These are phyloP conservation scores for Trichoderma asperelloides DNA, from an alignment of 495 filamentous ascomycete genomes.

Conservation along the genomic window DNA sequence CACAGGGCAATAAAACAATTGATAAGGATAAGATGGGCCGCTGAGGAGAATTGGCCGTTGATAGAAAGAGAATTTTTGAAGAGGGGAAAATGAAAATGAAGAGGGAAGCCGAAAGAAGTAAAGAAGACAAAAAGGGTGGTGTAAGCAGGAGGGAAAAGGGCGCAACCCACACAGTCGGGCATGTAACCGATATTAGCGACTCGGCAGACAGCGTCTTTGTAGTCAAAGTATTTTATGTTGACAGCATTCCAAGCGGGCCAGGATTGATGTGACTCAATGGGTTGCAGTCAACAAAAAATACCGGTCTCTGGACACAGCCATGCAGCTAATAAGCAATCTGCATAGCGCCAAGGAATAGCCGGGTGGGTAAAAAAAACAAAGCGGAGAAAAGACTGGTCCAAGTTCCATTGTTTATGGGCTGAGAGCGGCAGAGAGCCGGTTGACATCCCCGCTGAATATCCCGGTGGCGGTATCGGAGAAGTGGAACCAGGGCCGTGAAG, in stretches of 20 bases:
- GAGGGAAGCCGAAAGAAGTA: too few relatives aligned
- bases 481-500: neutral
- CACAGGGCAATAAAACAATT: neutral
- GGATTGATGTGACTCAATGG: neutral
- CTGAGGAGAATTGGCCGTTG: too few relatives aligned
- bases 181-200: neutral
- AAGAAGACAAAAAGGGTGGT: too few relatives aligned
- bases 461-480: neutral
- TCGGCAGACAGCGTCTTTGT: neutral
- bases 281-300: neutral
- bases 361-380: constrained; percentile 1
- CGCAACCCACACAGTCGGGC: neutral
- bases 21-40: too few relatives aligned
- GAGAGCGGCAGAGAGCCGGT: neutral
- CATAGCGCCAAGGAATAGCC: neutral
- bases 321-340: neutral
- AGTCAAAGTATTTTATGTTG: neutral
- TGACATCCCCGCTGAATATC: neutral
- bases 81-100: too few relatives aligned
- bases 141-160: neutral
- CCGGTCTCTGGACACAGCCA: too few relatives aligned
- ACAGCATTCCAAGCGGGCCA: neutral
- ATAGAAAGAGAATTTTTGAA: neutral
- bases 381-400: neutral
- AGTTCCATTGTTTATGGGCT: neutral